Evolutionary conservation across 2,329 filamentous ascomycete species (phyloP).

Genomic region (Microdochium bolleyi): DNA sequence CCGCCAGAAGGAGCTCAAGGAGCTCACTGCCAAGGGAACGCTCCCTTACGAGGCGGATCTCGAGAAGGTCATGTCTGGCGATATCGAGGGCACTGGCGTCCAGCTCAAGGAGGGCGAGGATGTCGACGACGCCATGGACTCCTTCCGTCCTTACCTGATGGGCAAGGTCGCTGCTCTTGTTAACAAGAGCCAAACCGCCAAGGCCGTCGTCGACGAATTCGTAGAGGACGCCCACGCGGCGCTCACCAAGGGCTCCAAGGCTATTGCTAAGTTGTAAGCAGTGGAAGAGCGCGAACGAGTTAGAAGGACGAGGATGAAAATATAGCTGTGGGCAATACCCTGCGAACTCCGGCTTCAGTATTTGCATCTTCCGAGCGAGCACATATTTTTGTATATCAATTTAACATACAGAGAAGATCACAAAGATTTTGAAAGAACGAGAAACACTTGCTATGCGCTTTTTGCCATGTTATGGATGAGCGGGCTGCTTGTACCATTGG

Average conservation of each 20-base stretch:
- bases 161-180: constrained; percentile 92
- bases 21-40: constrained; percentile 79
- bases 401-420: background rate
- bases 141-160: constrained; percentile 88
- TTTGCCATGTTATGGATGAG: too few species aligned
- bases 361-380: background rate
- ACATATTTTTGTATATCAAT: background rate
- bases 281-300: background rate
- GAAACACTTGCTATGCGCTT: too few species aligned
- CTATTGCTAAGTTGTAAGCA: background rate
- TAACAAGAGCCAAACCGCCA: constrained; percentile 85
- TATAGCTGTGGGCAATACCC: background rate
- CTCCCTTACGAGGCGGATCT: constrained; percentile 94
- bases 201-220: constrained; percentile 90
- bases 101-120: constrained; percentile 58
- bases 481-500: too few species aligned
- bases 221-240: constrained; percentile 70
- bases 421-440: background rate
- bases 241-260: background rate
- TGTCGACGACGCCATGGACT: constrained; percentile 83
- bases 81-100: constrained; percentile 49
- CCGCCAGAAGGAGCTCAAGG: constrained; percentile 81
- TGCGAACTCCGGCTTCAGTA: background rate
- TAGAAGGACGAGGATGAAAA: background rate
- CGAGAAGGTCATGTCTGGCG: constrained; percentile 64